Evolutionary conservation across 805 yeast genomes (phyloP), one percentile per base, ranked within the genome.

Genomic region (Henningerozyma blattae): DNA sequence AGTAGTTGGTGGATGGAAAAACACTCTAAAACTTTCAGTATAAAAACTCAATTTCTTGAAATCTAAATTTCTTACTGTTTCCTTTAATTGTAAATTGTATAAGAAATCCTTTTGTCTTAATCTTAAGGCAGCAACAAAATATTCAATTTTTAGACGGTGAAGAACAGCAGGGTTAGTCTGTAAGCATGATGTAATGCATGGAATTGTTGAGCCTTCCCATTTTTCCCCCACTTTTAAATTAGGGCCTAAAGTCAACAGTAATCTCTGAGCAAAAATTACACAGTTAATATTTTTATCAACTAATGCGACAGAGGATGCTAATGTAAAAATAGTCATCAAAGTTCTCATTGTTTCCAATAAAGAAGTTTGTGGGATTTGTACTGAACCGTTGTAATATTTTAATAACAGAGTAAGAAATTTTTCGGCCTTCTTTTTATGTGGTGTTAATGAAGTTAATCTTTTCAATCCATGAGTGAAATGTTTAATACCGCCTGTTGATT

Each of bases 1-100:
- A 24, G 54, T 42, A 14, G 50, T 43, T 3, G 59, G 59, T 26
- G 52, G 43, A 16, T 50, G 41, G 27, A 59, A 54, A 26, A 56
- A 58, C 4, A 54, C 41, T 41, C 54, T 55, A 31, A 62, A 47
- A 18, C 63, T 60, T 27, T 64, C 65, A 3, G 58, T 55, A 12
- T 59, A 52, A 27, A 62, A 47, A 25, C 50, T 48, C 27, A 62
- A 33, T n/a, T 52, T 45, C 20, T 44, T 39, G 4, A 46, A 32
- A 26, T 45, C 47, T 3, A 40, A 28, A 7, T 34, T 28, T 22
- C 34, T 37, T 13, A 39, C 32, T 5, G 39, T 35, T 14, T 42
- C 37, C 22, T 45, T 38, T 10, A 45, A 35, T 15, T 41, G 36
- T 27, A 57, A 34, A 18, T 40, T 47, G n/a, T 47, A 47, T 18